Conservation (phyloP, 345 rosid species). For the Carallia brachiata region DNA sequence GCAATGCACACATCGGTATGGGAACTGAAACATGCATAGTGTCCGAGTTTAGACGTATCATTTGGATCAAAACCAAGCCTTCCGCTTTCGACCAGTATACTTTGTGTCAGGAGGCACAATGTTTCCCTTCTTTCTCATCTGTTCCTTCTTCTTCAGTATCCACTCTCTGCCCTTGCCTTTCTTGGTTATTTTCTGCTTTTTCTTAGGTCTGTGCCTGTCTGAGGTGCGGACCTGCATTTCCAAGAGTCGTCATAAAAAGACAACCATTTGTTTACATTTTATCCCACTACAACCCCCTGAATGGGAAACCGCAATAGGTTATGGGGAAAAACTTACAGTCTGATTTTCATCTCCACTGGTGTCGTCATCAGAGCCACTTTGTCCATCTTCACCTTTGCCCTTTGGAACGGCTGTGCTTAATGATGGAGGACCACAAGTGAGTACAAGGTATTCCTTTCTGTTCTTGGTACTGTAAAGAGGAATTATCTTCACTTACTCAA, state of each 20-base stretch:
- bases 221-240: slow-evolving; percentile 52
- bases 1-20: no score
- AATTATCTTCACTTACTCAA: slow-evolving; percentile 1
- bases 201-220: slow-evolving; percentile 75
- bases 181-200: slow-evolving; percentile 65
- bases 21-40: no score
- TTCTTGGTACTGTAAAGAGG: slow-evolving; percentile 55
- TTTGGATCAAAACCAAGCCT: slow-evolving; percentile 55
- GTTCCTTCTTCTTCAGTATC: slow-evolving; percentile 83
- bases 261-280: not conserved
- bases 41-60: not conserved
- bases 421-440: slow-evolving; percentile 75
- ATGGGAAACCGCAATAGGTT: not conserved
- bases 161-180: slow-evolving; percentile 74
- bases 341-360: slow-evolving; percentile 55
- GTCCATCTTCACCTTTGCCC: slow-evolving; percentile 52
- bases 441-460: slow-evolving; percentile 83
- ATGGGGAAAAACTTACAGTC: slow-evolving; percentile 37
- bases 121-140: slow-evolving; percentile 78
- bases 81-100: slow-evolving; percentile 81
- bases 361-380: slow-evolving; percentile 65
- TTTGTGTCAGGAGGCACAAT: slow-evolving; percentile 71
- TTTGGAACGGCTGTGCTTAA: slow-evolving; percentile 40
- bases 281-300: not conserved
- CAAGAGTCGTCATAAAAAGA: not conserved